These are phyloP conservation scores for Kurtzmaniella quercitrusa DNA, from an alignment of 1,139 yeast species.

Conservation along the genomic window DNA sequence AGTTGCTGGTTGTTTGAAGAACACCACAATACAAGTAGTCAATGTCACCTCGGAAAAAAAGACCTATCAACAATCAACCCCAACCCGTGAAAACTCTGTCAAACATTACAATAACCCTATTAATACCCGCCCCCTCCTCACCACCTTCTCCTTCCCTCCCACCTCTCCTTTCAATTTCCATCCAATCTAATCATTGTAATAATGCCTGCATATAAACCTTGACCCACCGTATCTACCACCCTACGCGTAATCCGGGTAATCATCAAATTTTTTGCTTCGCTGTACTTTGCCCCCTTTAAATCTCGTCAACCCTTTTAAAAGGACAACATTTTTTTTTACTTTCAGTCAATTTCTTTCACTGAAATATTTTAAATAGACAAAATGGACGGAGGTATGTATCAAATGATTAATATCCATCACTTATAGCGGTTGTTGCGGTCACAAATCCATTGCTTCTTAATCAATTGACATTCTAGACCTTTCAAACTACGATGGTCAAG, in stretches of 20 bases:
- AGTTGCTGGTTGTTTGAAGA: background rate
- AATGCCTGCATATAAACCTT: background rate
- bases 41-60: too few species aligned
- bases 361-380: constrained; percentile 11
- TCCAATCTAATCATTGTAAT: too few species aligned
- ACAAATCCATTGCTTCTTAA: background rate
- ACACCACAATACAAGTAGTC: too few species aligned
- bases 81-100: too few species aligned
- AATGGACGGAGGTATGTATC: constrained; percentile 33
- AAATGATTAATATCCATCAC: background rate
- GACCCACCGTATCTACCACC: background rate
- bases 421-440: too few species aligned
- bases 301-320: constrained; percentile 8
- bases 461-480: background rate
- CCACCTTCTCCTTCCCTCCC: too few species aligned
- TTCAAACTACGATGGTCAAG: too few species aligned
- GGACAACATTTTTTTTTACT: constrained; percentile 6
- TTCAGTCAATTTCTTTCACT: constrained; percentile 2
- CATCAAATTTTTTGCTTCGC: constrained; percentile 7
- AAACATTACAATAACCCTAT: too few species aligned
- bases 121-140: too few species aligned
- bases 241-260: constrained; percentile 11
- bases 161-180: too few species aligned
- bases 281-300: constrained; percentile 10
- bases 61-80: too few species aligned